Percentiles rank a stretch among this genome's conserved stretches.
phyloP scores from a whole-genome alignment of 73 alveolate genomes.

The Paramecium octaurelia region DNA sequence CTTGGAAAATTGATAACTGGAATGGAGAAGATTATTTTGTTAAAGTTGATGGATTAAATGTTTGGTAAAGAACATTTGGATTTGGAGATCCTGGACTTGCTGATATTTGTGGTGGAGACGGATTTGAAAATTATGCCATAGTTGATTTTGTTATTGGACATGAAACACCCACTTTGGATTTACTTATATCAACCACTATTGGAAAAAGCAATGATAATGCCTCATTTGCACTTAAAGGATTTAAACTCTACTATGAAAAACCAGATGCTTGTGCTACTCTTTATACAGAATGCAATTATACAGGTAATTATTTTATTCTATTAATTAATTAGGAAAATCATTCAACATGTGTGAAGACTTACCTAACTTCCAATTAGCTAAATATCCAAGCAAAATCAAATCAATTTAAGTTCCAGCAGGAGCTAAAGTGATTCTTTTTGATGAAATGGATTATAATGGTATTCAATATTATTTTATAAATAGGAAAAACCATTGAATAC shows the following conservation, averaged over 20 bases:
- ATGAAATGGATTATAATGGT: constrained; percentile 16
- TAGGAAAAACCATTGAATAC: constrained; percentile 24
- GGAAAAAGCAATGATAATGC: not conserved
- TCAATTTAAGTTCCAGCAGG: constrained; percentile 41
- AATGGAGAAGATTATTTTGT: not conserved
- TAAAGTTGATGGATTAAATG: not conserved
- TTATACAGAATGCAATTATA: constrained; percentile 19
- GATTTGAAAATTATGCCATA: not conserved
- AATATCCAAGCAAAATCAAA: constrained; percentile 5
- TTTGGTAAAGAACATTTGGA: constrained; percentile 4
- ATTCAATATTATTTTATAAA: not conserved
- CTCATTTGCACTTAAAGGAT: constrained; percentile 2
- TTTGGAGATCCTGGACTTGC: constrained; percentile 18
- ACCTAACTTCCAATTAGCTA: not conserved
- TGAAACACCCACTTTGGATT: not conserved
- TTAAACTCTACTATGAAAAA: not conserved
- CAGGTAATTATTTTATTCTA: not conserved
- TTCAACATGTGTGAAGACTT: constrained; percentile 21
- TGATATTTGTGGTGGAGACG: constrained; percentile 35
- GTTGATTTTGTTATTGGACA: constrained; percentile 33
- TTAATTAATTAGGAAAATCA: not conserved
- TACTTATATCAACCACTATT: not conserved
- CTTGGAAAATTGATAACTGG: constrained; percentile 35
- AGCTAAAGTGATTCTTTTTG: not conserved
- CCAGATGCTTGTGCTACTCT: constrained; percentile 42